Evolutionary conservation across 441 rosid genomes (phyloP), one percentile per base, ranked within the genome.

Genomic region (Rhodomyrtus psidioides): DNA sequence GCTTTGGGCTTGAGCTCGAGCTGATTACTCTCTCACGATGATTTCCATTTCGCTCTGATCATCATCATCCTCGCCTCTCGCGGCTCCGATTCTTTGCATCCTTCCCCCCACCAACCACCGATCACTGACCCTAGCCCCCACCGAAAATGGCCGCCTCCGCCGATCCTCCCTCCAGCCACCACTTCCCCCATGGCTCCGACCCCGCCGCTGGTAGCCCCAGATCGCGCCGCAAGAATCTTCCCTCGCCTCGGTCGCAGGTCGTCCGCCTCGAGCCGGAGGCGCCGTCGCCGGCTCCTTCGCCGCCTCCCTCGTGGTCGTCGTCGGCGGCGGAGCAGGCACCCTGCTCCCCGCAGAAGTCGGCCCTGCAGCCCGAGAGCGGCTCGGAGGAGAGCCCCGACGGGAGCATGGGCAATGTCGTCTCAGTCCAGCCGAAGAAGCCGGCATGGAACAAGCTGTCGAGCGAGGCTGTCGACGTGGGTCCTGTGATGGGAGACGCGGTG

Each of bases 401-500:
- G n/a, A 55, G 74, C 44, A 49, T 57, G 83, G 83, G 89, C 85
- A 89, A 84, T 83, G 90, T 88, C 46, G 89, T 86, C 81, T 75
- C 86, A 28, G 59, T 56, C 21, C 85, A 87, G 79, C 84, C 89
- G 17, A 91, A 86, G 83, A 85, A 85, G 87, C 89, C 81, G 26
- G 92, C 91, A 19, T 90, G 93, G 93, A 91, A 86, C 55, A 90
- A 87, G 89, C 95, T 92, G 44, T 86, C 91, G 21, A 88, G 89
- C 44, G 90, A 87, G 42, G 90, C 88, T 9, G 58, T 86, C 5
- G 93, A 89, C 56, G 87, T 46, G 24, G 85, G 87, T 51, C 87
- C 89, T 81, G 89, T 89, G 76, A 90, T 88, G 89, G 93, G 90
- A 79, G 92, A 86, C n/a, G 82, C 89, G 55, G 89, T 55, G 42